These are phyloP conservation scores for Nyctanthes arbortristis DNA, from an alignment of 257 asterid species.

Conservation along the genomic window DNA sequence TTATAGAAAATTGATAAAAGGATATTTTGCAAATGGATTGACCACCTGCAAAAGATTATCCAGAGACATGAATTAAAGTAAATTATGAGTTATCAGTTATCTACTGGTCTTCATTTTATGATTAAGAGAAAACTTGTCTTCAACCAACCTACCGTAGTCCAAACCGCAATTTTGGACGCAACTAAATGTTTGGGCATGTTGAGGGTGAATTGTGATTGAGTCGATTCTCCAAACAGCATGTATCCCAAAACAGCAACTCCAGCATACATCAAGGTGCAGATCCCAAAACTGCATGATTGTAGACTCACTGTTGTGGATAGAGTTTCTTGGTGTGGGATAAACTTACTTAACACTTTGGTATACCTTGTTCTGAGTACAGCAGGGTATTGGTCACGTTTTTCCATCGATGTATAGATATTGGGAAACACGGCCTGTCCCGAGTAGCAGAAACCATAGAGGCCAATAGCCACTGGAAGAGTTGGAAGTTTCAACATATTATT, in stretches of 20 bases:
- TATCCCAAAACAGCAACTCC: slow-evolving; percentile 87
- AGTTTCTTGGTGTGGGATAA: background rate
- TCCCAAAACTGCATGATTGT: slow-evolving; percentile 58
- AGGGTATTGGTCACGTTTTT: slow-evolving; percentile 73
- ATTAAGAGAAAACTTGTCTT: background rate
- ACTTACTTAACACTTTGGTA: background rate
- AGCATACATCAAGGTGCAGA: slow-evolving; percentile 75
- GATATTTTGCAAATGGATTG: slow-evolving; percentile 97
- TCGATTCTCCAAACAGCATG: slow-evolving; percentile 78
- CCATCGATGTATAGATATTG: slow-evolving; percentile 87
- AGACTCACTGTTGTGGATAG: background rate
- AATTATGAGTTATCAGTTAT: no score
- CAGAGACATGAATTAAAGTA: slow-evolving; percentile 11
- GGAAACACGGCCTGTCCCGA: slow-evolving; percentile 97
- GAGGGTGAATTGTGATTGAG: slow-evolving; percentile 87
- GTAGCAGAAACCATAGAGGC: slow-evolving; percentile 94
- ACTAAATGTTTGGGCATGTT: slow-evolving; percentile 79
- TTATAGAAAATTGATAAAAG: slow-evolving; percentile 32
- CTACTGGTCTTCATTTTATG: background rate
- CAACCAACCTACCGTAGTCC: slow-evolving; percentile 75
- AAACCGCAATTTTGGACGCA: slow-evolving; percentile 83
- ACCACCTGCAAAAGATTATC: slow-evolving; percentile 66
- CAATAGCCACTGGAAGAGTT: slow-evolving; percentile 89
- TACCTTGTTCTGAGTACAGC: slow-evolving; percentile 78
- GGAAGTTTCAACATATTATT: slow-evolving; percentile 68